Evolutionary conservation across 2,329 filamentous ascomycete species (phyloP).

Genomic region (Moelleriella libera): DNA sequence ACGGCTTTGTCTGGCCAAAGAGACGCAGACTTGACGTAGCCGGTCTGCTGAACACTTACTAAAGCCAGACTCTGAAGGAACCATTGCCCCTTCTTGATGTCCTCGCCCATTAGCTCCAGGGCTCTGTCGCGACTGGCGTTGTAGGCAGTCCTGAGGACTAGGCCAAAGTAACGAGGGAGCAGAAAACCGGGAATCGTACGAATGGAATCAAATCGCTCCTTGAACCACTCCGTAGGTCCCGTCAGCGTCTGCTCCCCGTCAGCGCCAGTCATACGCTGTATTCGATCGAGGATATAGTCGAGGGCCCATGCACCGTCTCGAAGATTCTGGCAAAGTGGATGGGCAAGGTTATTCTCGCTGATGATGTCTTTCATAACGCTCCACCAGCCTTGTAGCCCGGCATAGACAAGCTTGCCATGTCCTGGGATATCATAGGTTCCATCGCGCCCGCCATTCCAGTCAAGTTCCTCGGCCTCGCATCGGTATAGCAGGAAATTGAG

Average conservation of each 20-base stretch:
- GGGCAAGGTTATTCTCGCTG: constrained; percentile 77
- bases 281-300: constrained; percentile 69
- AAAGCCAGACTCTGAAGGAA: constrained; percentile 82
- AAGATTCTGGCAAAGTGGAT: constrained; percentile 86
- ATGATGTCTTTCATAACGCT: constrained; percentile 78
- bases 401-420: constrained; percentile 77
- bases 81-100: constrained; percentile 67
- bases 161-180: constrained; percentile 81
- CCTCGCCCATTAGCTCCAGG: constrained; percentile 64
- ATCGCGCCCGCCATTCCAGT: constrained; percentile 64
- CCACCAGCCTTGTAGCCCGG: constrained; percentile 98
- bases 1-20: constrained; percentile 76
- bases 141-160: constrained; percentile 80
- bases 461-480: constrained; percentile 76
- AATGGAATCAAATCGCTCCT: constrained; percentile 73
- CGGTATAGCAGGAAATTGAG: constrained; percentile 87
- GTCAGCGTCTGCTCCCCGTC: constrained; percentile 47
- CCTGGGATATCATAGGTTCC: constrained; percentile 83
- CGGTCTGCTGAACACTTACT: constrained; percentile 84
- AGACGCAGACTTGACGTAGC: constrained; percentile 78
- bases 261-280: constrained; percentile 57
- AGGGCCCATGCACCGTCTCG: constrained; percentile 85
- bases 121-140: constrained; percentile 66
- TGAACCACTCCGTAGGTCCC: constrained; percentile 63
- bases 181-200: constrained; percentile 77